Evolutionary conservation across 2,329 filamentous ascomycete genomes (phyloP), one percentile per base, ranked within the genome.

Genomic region (Colletotrichum sp.): DNA sequence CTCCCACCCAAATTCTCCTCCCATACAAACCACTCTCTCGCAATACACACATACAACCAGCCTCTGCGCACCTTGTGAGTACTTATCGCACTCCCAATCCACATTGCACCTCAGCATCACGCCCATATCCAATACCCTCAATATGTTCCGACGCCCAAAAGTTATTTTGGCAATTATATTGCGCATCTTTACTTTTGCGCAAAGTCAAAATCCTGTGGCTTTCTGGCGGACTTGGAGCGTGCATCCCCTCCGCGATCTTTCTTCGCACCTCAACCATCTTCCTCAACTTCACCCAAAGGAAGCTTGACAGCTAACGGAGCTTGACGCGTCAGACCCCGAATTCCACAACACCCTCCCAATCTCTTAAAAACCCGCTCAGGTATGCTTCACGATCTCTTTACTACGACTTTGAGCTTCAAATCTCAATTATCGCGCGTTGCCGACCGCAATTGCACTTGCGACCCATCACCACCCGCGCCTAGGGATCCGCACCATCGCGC

Each of bases 1-100:
- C 86, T 88, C 86, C 86, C 88, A 89, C 85, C 86, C 83, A 89
- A 90, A 87, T 84, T 84, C 81, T 83, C 82, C 82, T 88, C 86
- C 85, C 87, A 88, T 87, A 89, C 87, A 89, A 87, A 86, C 82
- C 83, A 81, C 83, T 79, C 84, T 84, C 81, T 82, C 84, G 83
- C 84, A 87, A 86, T 83, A 83, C 85, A 86, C 82, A 86, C 84
- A 83, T 84, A 85, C 44, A 7, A 25, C 83, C 83, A 82, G 81
- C 64, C 44, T 61, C 27, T 60, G 59, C 71, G 60, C 74, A 76
- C 70, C 66, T 72, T 85, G 90, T 92, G 87, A 91, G 90, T 92
- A 91, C 89, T 80, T 89, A 78, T 68, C 68, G 79, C 44, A 25
- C 44, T 52, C 83, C 81, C 84, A 68, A 63, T 79, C 77, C 78